Base-by-base conservation (phyloP, 768 basidiomycete species). In the Boletus rubropictus region DNA sequence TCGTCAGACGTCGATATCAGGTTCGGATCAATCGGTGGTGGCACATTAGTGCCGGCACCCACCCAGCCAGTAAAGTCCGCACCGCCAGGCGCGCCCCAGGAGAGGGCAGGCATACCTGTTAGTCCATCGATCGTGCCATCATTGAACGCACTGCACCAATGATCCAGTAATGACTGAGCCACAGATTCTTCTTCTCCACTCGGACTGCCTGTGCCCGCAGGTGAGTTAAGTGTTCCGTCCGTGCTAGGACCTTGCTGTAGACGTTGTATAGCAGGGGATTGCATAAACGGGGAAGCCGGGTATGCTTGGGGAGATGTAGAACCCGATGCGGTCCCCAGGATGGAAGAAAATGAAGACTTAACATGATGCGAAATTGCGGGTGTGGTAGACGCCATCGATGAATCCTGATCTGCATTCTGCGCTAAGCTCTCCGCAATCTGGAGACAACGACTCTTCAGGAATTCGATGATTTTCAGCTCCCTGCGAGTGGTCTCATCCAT, bases 381-480 rank as follows among this genome's bases (percentile, higher is more conserved):
- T 9, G 54, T 18, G 7, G 49, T 38, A 10, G 64, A 45, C 2
- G 40, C 15, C 43, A 46, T 46, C 34, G 58, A 48, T 3, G 58
- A 38, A 25, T 53, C 59, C 5, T 51, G 49, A 8, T 61, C 57
- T 9, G 29, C 20, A 33, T 45, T 49, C 18, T 56, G 63, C 4
- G 27, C 61, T 44, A 49, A 66, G 61, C 33, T 65, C 53, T 73
- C 72, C 22, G 64, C 69, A 46, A 63, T 66, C 56, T 83, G 79
- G 15, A 78, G 78, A 10, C 83, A 80, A 57, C 85, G 86, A 42
- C 59, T 72, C 67, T 83, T 84, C 50, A 91, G 62, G 55, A 90
- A 89, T 65, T 89, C 84, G 52, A 92, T 89, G 20, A 86, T 91
- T 60, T 82, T 88, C 57, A 91, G 72, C 56, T 92, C 89, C 59